Conservation (phyloP, 2,329 filamentous ascomycete species). For the Leptosphaerulina australis region DNA sequence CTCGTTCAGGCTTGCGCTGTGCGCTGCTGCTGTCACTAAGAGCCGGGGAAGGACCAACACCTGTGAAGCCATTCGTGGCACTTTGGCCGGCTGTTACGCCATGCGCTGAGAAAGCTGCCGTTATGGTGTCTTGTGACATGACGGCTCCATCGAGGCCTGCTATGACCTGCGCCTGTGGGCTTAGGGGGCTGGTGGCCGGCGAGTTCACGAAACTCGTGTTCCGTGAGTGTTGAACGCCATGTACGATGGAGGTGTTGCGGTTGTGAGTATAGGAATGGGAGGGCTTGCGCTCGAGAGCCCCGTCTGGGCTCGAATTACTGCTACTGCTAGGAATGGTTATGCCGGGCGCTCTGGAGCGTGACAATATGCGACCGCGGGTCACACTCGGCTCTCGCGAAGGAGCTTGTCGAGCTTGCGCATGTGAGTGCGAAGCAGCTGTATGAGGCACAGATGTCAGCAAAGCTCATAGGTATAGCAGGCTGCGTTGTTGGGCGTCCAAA, state of each 20-base stretch:
- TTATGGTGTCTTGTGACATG: slow-evolving; percentile 50
- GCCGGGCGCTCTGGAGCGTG: slow-evolving; percentile 53
- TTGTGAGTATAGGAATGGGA: slow-evolving; percentile 75
- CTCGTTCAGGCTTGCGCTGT: slow-evolving; percentile 51
- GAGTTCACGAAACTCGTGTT: slow-evolving; percentile 86
- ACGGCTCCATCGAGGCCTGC: slow-evolving; percentile 49
- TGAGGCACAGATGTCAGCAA: slow-evolving; percentile 41
- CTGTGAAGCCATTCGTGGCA: slow-evolving; percentile 19
- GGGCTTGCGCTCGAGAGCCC: slow-evolving; percentile 55
- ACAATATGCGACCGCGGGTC: slow-evolving; percentile 54
- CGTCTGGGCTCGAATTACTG: slow-evolving; percentile 47
- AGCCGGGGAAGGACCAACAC: slow-evolving; percentile 6
- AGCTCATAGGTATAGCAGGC: slow-evolving; percentile 21
- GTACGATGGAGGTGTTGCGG: slow-evolving; percentile 94
- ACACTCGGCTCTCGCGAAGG: slow-evolving; percentile 52
- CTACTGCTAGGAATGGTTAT: slow-evolving; percentile 40
- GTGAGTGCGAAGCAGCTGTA: slow-evolving; percentile 49
- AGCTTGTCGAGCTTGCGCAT: slow-evolving; percentile 48
- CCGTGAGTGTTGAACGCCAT: slow-evolving; percentile 89
- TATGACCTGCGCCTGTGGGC: slow-evolving; percentile 78
- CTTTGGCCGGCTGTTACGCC: slow-evolving; percentile 26
- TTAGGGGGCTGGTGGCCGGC: slow-evolving; percentile 78
- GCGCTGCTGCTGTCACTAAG: slow-evolving; percentile 25
- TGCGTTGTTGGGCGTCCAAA: slow-evolving; percentile 24
- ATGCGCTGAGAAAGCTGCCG: slow-evolving; percentile 44